Evolutionary conservation across 176 grass and related monocot genomes (phyloP), one percentile per base, ranked within the genome.

Genomic region (Musa beccarii): DNA sequence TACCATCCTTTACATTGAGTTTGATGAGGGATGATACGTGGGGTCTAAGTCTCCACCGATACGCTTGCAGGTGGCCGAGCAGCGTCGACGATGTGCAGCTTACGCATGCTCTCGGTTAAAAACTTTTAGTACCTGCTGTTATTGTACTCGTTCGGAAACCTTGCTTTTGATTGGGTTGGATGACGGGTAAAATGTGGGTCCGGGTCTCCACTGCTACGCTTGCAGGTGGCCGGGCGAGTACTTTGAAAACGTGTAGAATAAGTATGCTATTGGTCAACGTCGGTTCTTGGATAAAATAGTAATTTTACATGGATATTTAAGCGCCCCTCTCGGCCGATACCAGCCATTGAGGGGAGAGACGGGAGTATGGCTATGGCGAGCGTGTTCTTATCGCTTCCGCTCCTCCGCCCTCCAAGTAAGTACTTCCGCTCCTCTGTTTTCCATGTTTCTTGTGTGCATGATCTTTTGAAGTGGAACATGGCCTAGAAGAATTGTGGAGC

Each of bases 321-420:
- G 15, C 8, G 15, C 19, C 63, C 24, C 0, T 3, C 63, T 12
- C 23, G 23, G 68, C 51, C n/a, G 19, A 69, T 69, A 51, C 49
- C 66, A 69, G 14, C 29, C 26, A 49, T 29, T 2, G 43, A 50
- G 43, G 2, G 23, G 49, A 51, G 68, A 11, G 19, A 19, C 22
- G 2, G 68, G 9, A 20, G 19, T 3, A 70, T 73, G 54, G 54
- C 20, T 19, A 62, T 62, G 72, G 72, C 72, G 53, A 74, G 72
- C 72, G 10, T 15, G 22, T 50, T 56, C 53, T 74, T 74, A 74
- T 74, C 72, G 9, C 53, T 56, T 56, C 72, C 72, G 14, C 52
- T 57, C 53, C 7, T 56, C 52, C 51, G 1, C 10, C 0, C 11
- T 74, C 22, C 21, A 56, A 29, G 53, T 56, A 74, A 74, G 53